Evolutionary conservation across 2,329 filamentous ascomycete genomes (phyloP).

Genomic region (Pyrenophora seminiperda): DNA sequence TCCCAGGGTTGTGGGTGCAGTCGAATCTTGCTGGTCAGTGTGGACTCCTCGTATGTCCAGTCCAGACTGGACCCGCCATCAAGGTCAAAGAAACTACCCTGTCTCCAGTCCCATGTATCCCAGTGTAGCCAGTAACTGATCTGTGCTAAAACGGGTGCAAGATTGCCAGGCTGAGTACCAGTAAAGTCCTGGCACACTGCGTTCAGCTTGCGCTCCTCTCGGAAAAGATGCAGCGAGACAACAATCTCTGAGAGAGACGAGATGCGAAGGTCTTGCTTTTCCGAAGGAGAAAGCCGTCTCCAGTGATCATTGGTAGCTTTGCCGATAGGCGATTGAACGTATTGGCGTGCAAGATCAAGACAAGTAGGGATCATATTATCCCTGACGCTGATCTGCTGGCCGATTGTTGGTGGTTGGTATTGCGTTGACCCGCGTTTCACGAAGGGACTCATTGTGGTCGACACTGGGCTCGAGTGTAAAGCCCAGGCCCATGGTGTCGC

Average conservation of each 20-base stretch:
- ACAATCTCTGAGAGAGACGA: conserved; percentile 71
- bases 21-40: conserved; percentile 32
- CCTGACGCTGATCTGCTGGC: conserved; percentile 37
- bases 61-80: conserved; percentile 62
- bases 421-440: conserved; percentile 25
- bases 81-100: conserved; percentile 62
- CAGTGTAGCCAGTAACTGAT: conserved; percentile 83
- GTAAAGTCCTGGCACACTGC: conserved; percentile 60
- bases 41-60: conserved; percentile 62
- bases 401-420: conserved; percentile 21
- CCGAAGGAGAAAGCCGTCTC: conserved; percentile 57
- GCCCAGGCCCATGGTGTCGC: conserved; percentile 45
- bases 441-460: conserved; percentile 31
- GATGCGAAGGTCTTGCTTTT: conserved; percentile 47
- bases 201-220: conserved; percentile 86
- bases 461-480: conserved; percentile 32
- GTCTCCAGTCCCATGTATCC: conserved; percentile 62
- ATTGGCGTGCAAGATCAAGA: conserved; percentile 43
- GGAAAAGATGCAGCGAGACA: conserved; percentile 78
- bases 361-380: conserved; percentile 34
- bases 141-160: conserved; percentile 80
- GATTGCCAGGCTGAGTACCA: conserved; percentile 52
- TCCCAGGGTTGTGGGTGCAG: conserved; percentile 44
- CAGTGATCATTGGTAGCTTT: conserved; percentile 56
- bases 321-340: conserved; percentile 42